A percentile compares a stretch with the other conserved stretches of the same genome.
Evolutionary conservation across 495 filamentous ascomycete genomes (phyloP).

Genomic region (Viridothelium virens): DNA sequence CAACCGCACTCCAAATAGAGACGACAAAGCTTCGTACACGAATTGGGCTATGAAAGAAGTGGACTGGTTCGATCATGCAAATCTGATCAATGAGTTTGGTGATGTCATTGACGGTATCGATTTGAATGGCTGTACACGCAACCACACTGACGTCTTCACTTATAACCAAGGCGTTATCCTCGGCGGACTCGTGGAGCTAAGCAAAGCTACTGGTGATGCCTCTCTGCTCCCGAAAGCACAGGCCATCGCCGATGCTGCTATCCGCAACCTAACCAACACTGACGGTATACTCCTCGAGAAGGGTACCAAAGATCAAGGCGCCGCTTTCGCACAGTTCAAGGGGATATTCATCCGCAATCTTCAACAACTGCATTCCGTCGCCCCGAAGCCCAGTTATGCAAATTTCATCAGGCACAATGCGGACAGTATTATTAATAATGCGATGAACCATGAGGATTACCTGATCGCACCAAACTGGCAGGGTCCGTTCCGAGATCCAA

Average conservation of each 20-base stretch:
- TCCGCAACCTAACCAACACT: slow-evolving; percentile 45
- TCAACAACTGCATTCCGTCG: slow-evolving; percentile 46
- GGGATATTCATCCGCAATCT: slow-evolving; percentile 70
- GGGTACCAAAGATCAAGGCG: slow-evolving; percentile 58
- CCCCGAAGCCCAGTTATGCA: slow-evolving; percentile 44
- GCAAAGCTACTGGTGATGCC: slow-evolving; percentile 45
- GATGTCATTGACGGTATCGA: slow-evolving; percentile 66
- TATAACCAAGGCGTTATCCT: slow-evolving; percentile 80
- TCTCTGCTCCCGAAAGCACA: slow-evolving; percentile 49
- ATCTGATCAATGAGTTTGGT: slow-evolving; percentile 57
- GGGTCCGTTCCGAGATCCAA: slow-evolving; percentile 37
- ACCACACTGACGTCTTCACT: slow-evolving; percentile 51
- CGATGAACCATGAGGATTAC: slow-evolving; percentile 42
- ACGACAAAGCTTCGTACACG: slow-evolving; percentile 46
- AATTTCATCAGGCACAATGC: slow-evolving; percentile 54
- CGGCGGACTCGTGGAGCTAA: slow-evolving; percentile 62
- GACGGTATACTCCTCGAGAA: slow-evolving; percentile 58
- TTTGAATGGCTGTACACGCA: slow-evolving; percentile 43
- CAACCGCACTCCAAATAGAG: slow-evolving; percentile 44
- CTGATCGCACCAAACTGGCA: slow-evolving; percentile 52
- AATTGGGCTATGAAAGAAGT: slow-evolving; percentile 51
- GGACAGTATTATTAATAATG: slow-evolving; percentile 57
- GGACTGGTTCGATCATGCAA: slow-evolving; percentile 59
- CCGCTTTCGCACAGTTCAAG: slow-evolving; percentile 65
- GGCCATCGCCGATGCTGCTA: slow-evolving; percentile 57